Evolutionary conservation across 306 rosid genomes (phyloP).

Genomic region (Cicer cuneatum): DNA sequence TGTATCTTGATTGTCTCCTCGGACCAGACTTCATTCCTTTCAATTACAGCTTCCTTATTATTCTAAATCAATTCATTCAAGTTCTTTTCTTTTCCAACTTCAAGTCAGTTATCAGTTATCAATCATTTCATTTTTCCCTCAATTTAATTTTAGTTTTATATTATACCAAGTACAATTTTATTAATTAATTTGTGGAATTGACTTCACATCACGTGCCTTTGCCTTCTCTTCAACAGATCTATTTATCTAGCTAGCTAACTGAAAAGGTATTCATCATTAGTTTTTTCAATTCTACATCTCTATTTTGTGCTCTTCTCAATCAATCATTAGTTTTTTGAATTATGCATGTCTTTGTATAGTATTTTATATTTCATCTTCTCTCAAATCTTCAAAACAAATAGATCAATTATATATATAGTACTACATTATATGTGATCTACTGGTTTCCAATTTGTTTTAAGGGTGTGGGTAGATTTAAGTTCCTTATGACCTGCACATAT

Average conservation of each 20-base stretch:
- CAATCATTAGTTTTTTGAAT: too few relatives aligned
- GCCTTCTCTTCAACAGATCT: conserved; percentile 35
- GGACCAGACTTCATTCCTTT: conserved; percentile 97
- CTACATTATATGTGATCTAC: too few relatives aligned
- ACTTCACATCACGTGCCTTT: conserved; percentile 37
- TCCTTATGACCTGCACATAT: conserved; percentile 43
- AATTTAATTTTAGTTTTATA: too few relatives aligned
- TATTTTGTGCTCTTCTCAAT: neutral
- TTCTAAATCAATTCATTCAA: neutral
- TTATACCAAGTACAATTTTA: too few relatives aligned
- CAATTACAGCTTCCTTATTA: conserved; percentile 64
- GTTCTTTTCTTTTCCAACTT: neutral
- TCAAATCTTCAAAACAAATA: neutral
- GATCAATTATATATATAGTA: neutral
- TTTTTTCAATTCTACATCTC: conserved; percentile 27
- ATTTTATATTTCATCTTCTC: conserved; percentile 15
- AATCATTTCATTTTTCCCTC: neutral
- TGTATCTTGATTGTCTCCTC: too few relatives aligned
- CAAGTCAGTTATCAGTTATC: neutral
- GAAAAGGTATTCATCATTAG: conserved; percentile 49
- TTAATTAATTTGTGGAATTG: conserved; percentile 2
- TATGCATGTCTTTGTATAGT: too few relatives aligned
- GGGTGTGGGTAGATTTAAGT: conserved; percentile 12
- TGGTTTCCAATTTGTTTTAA: conserved; percentile 3
- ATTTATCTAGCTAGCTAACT: neutral